Evolutionary conservation across 352 stramenopile genomes (phyloP).

Genomic region (Phytopythium litorale): DNA sequence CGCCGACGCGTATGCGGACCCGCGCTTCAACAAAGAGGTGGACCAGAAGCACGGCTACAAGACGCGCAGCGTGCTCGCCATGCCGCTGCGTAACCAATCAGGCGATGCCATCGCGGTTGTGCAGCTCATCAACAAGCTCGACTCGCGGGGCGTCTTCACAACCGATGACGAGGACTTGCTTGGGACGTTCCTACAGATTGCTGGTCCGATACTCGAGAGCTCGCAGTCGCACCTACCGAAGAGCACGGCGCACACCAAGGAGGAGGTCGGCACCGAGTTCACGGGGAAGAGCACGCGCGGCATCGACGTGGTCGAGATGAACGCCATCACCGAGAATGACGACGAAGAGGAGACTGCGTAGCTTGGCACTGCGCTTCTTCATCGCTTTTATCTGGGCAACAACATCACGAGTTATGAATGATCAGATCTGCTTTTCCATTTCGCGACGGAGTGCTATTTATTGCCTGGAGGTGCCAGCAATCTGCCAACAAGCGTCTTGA

Average conservation of each 20-base stretch:
- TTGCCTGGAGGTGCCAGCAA: not conserved
- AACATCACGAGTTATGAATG: not conserved
- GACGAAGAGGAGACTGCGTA: constrained; percentile 42
- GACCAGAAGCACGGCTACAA: constrained; percentile 87
- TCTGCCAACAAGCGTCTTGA: not conserved
- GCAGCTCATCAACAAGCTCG: constrained; percentile 88
- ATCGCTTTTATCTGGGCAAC: not conserved
- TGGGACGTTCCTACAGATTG: constrained; percentile 85
- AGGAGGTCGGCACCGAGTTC: constrained; percentile 54
- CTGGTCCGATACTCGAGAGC: constrained; percentile 82
- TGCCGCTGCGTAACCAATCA: constrained; percentile 77
- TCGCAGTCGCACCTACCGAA: constrained; percentile 75
- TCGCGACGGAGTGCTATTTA: not conserved
- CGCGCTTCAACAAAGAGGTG: constrained; percentile 87
- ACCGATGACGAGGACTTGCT: constrained; percentile 87
- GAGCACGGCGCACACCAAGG: constrained; percentile 34
- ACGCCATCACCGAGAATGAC: constrained; percentile 78
- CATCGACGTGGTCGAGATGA: constrained; percentile 70
- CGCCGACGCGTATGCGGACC: constrained; percentile 82
- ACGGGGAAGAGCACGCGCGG: constrained; percentile 37
- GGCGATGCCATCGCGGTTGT: constrained; percentile 83
- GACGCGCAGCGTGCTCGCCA: constrained; percentile 83
- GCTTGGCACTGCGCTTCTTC: not conserved
- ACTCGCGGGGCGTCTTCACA: constrained; percentile 69
- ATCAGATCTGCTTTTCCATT: not conserved